A percentile compares a stretch with the other conserved stretches of the same genome.
Evolutionary conservation across 257 asterid genomes (phyloP).

Genomic region (Solanum chmielewskii): DNA sequence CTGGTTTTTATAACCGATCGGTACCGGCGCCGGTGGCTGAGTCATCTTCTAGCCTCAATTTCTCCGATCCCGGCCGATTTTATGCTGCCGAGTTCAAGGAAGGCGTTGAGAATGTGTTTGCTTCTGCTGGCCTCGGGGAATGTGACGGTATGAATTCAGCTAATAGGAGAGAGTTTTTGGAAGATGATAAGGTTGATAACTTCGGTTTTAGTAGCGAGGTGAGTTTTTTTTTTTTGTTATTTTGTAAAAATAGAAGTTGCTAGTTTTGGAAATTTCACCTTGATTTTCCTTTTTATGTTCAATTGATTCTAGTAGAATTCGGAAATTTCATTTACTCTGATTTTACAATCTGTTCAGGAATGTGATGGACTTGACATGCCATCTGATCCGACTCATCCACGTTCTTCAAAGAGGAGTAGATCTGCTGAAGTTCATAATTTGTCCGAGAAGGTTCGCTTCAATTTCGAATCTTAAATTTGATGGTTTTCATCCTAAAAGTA

Average conservation of each 20-base stretch:
- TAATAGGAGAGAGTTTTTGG: slow-evolving; percentile 8
- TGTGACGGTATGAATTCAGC: slow-evolving; percentile 45
- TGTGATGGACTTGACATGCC: slow-evolving; percentile 43
- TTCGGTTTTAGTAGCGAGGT: slow-evolving; percentile 36
- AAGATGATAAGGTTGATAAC: slow-evolving; percentile 15
- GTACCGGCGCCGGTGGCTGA: slow-evolving; percentile 20
- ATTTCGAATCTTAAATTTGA: not conserved
- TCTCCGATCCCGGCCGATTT: slow-evolving; percentile 53
- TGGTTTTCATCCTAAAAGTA: not conserved
- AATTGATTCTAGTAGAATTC: not conserved
- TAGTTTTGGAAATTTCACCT: not conserved
- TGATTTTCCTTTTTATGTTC: not conserved
- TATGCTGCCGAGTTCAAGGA: slow-evolving; percentile 14
- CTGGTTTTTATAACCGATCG: not conserved
- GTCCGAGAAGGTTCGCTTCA: slow-evolving; percentile 73
- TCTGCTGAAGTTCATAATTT: slow-evolving; percentile 91
- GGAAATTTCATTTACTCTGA: not conserved
- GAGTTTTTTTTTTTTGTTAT: not conserved
- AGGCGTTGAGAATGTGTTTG: slow-evolving; percentile 8
- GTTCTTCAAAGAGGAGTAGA: slow-evolving; percentile 83
- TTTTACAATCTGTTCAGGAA: slow-evolving; percentile 20
- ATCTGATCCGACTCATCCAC: slow-evolving; percentile 27
- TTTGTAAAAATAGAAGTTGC: not conserved
- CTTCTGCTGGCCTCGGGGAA: slow-evolving; percentile 24
- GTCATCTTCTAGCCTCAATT: slow-evolving; percentile 43